Evolutionary conservation across 139 green algal species (phyloP).

Genomic region (Microglena sp.): DNA sequence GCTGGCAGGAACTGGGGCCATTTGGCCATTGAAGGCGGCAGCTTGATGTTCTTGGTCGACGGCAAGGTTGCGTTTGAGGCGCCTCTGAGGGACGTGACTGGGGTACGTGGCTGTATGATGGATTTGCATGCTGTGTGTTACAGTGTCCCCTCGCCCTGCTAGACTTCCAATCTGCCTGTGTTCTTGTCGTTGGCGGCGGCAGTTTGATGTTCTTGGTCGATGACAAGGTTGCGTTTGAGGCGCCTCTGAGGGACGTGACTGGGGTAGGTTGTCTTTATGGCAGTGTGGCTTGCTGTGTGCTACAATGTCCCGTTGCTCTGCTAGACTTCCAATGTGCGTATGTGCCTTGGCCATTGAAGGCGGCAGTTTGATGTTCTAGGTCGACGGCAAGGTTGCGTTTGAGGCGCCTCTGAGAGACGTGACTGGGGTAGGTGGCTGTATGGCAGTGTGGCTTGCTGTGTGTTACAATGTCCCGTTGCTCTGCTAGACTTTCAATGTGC

Average conservation of each 20-base stretch:
- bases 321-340: too few relatives aligned
- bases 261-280: too few relatives aligned
- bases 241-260: constrained; percentile 84
- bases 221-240: constrained; percentile 64
- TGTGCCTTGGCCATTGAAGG: too few relatives aligned
- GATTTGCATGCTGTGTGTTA: not conserved
- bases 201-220: constrained; percentile 71
- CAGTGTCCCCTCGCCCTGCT: too few relatives aligned
- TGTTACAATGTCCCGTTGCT: too few relatives aligned
- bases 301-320: too few relatives aligned
- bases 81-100: constrained; percentile 66
- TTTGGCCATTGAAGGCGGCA: constrained; percentile 43
- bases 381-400: constrained; percentile 66
- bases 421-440: too few relatives aligned
- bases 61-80: constrained; percentile 71
- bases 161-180: too few relatives aligned
- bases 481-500: too few relatives aligned
- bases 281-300: too few relatives aligned
- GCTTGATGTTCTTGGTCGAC: constrained; percentile 69
- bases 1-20: constrained; percentile 69
- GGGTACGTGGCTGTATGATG: not conserved
- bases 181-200: too few relatives aligned
- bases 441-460: too few relatives aligned
- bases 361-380: constrained; percentile 66
- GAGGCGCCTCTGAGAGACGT: constrained; percentile 79